Evolutionary conservation across 306 rosid genomes (phyloP).

Genomic region (Vigna hirtella): DNA sequence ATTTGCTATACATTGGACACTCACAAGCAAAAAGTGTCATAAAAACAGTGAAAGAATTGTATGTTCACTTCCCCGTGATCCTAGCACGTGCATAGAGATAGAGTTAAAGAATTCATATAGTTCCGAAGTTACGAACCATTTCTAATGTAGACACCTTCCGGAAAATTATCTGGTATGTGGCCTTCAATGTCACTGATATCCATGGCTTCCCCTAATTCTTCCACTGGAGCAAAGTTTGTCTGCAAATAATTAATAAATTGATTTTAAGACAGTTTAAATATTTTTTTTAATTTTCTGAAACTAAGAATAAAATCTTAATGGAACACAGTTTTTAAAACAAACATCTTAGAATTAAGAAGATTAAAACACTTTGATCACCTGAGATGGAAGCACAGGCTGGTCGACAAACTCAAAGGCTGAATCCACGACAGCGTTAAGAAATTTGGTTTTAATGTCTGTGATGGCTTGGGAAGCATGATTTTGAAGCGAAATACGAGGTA

Average conservation of each 20-base stretch:
- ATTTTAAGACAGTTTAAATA: too few relatives aligned
- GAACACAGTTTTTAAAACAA: too few relatives aligned
- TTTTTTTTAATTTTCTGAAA: too few relatives aligned
- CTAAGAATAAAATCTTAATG: too few relatives aligned
- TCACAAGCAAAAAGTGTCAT: too few relatives aligned
- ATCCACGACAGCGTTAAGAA: constrained; percentile 61
- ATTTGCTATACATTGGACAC: too few relatives aligned
- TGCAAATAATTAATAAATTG: neutral
- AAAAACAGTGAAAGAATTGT: neutral
- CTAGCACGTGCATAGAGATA: neutral
- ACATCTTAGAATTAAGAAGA: too few relatives aligned
- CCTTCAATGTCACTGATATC: constrained; percentile 49
- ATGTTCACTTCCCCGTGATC: neutral
- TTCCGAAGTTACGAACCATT: constrained; percentile 44
- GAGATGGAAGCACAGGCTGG: constrained; percentile 60
- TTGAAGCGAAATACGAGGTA: constrained; percentile 35
- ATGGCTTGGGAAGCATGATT: constrained; percentile 38
- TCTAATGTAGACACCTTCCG: constrained; percentile 60
- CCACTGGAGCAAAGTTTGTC: constrained; percentile 57
- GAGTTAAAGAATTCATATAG: neutral
- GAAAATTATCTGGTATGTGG: constrained; percentile 57
- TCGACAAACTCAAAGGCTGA: constrained; percentile 55
- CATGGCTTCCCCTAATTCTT: constrained; percentile 53
- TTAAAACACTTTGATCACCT: constrained; percentile 34
- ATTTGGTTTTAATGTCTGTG: constrained; percentile 16